Conservation (phyloP, 148 eudicot genomes). For the Persicaria tinctoria region DNA sequence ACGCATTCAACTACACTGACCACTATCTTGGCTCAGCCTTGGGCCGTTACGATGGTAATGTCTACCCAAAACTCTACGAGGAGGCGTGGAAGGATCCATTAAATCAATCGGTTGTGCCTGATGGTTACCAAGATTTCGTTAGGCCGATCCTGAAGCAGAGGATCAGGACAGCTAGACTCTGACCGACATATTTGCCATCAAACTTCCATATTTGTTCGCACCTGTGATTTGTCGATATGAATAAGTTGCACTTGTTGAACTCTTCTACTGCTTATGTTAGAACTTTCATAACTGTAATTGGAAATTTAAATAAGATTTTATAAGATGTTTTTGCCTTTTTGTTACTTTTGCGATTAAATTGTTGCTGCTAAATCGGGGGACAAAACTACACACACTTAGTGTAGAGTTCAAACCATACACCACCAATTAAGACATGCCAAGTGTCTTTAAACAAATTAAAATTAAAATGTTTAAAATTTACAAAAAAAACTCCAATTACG, state of each 20-base stretch:
- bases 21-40: slow-evolving; percentile 85
- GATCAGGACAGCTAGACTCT: slow-evolving; percentile 37
- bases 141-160: slow-evolving; percentile 72
- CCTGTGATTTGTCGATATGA: too few relatives aligned
- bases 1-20: slow-evolving; percentile 86
- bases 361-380: not conserved
- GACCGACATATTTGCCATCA: not conserved
- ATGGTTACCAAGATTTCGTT: slow-evolving; percentile 70
- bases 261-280: not conserved
- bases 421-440: too few relatives aligned
- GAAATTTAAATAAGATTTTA: too few relatives aligned
- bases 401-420: too few relatives aligned
- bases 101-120: slow-evolving; percentile 62
- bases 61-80: slow-evolving; percentile 85
- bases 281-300: not conserved
- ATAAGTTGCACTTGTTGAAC: too few relatives aligned
- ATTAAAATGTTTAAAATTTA: too few relatives aligned
- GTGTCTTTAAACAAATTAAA: too few relatives aligned
- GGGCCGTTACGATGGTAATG: slow-evolving; percentile 91
- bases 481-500: too few relatives aligned
- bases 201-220: not conserved
- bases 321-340: not conserved
- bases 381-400: too few relatives aligned
- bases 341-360: not conserved
- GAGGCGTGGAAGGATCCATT: slow-evolving; percentile 91